A percentile compares a stretch with the other conserved stretches of the same genome.
Evolutionary conservation across 225 moss, liverwort and hornwort species (phyloP).

Genomic region (Polytrichum formosum): DNA sequence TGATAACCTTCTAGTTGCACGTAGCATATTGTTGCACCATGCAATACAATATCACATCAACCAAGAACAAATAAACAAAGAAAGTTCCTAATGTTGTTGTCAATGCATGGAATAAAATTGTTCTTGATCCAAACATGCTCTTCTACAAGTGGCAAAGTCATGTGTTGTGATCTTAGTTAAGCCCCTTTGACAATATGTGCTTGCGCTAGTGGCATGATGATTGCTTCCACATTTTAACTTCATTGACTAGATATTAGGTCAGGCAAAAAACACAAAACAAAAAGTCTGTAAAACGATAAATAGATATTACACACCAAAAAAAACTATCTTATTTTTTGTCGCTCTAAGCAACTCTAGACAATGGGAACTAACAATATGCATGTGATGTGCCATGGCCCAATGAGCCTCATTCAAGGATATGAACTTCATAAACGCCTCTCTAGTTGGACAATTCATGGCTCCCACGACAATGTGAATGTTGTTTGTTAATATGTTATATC

Average conservation of each 20-base stretch:
- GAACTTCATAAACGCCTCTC: constrained; percentile 71
- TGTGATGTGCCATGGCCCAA: constrained; percentile 64
- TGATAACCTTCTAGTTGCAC: too few species aligned
- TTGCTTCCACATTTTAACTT: too few species aligned
- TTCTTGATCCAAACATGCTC: too few species aligned
- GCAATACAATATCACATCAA: too few species aligned
- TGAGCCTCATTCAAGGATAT: constrained; percentile 57
- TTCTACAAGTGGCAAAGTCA: too few species aligned
- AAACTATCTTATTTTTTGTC: constrained; percentile 37
- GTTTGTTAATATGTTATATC: constrained; percentile 53
- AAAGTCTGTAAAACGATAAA: background rate
- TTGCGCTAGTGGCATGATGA: too few species aligned
- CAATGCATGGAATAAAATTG: too few species aligned
- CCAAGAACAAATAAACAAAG: too few species aligned
- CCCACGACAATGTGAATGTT: constrained; percentile 63
- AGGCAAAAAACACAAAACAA: background rate
- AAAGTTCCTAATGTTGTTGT: too few species aligned
- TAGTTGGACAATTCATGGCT: constrained; percentile 61
- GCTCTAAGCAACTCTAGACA: constrained; percentile 66
- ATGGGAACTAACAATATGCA: constrained; percentile 64
- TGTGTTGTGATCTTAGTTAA: too few species aligned
- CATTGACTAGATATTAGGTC: background rate
- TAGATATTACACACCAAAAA: background rate
- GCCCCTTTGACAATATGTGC: too few species aligned
- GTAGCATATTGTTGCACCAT: too few species aligned